Evolutionary conservation across 2,329 filamentous ascomycete species (phyloP).

Genomic region (Chaetomiaceae sp.): DNA sequence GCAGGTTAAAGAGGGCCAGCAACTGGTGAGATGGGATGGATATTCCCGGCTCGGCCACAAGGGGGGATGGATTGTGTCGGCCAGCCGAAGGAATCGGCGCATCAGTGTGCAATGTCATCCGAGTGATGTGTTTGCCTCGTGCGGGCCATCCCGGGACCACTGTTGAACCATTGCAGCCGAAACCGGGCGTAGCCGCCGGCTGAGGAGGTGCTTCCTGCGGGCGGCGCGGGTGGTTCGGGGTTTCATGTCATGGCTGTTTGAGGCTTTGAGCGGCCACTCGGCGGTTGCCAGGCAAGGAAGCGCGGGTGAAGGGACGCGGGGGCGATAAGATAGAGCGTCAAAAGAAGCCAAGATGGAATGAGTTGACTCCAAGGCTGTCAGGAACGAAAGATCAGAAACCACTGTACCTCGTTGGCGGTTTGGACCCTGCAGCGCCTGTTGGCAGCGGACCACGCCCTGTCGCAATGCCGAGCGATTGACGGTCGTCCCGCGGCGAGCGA

Average conservation of each 20-base stretch:
- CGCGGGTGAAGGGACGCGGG: neutral
- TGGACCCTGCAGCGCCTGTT: conserved; percentile 5
- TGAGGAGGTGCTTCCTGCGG: neutral
- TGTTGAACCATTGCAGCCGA: conserved; percentile 12
- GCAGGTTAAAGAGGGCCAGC: neutral
- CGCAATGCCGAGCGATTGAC: conserved; percentile 15
- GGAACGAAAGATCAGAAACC: neutral
- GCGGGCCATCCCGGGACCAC: conserved; percentile 15
- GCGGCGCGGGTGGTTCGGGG: neutral
- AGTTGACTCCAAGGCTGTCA: neutral
- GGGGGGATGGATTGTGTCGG: too few relatives aligned
- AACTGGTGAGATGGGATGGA: neutral
- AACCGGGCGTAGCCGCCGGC: conserved; percentile 10
- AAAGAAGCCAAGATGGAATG: neutral
- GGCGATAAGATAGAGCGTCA: too few relatives aligned
- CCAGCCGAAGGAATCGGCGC: conserved; percentile 17
- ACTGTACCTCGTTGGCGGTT: conserved; percentile 15
- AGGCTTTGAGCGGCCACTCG: too few relatives aligned
- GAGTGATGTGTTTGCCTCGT: conserved; percentile 13
- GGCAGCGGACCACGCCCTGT: conserved; percentile 6
- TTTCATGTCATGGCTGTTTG: neutral
- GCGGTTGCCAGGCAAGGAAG: neutral
- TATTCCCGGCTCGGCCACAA: neutral
- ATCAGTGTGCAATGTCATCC: conserved; percentile 17
- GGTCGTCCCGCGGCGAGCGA: conserved; percentile 18